Conservation (phyloP, 2,329 filamentous ascomycete species). For the Diplodia mutila region DNA sequence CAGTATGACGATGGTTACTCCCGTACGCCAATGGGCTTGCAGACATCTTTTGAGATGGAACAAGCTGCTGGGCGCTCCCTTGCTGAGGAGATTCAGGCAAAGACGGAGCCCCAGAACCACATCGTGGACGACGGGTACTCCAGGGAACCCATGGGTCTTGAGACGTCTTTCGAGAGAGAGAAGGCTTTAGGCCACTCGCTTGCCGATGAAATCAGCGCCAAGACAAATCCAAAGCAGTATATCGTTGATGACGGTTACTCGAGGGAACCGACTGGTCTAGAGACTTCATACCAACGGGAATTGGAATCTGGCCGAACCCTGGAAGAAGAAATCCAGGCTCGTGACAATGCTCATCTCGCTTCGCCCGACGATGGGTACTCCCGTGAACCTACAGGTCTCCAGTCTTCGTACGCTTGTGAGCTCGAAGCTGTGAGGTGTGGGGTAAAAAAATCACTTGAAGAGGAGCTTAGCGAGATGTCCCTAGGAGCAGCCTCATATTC, state of each 20-base stretch:
- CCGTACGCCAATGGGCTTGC: slow-evolving; percentile 27
- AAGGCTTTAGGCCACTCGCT: slow-evolving; percentile 10
- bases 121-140: slow-evolving; percentile 21
- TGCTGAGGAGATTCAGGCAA: slow-evolving; percentile 9
- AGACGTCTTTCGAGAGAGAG: slow-evolving; percentile 30
- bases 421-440: slow-evolving; percentile 13
- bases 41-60: slow-evolving; percentile 30
- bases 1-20: slow-evolving; percentile 27
- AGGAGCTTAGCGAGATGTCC: slow-evolving; percentile 18
- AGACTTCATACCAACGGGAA: slow-evolving; percentile 30
- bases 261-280: slow-evolving; percentile 27
- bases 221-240: not conserved
- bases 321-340: not conserved
- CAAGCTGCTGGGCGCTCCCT: slow-evolving; percentile 15
- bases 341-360: not conserved
- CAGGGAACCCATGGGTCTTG: slow-evolving; percentile 27
- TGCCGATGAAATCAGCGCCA: slow-evolving; percentile 21
- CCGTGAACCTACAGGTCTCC: slow-evolving; percentile 15
- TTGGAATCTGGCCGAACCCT: slow-evolving; percentile 8
- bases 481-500: slow-evolving; percentile 16
- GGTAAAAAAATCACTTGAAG: slow-evolving; percentile 24
- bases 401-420: slow-evolving; percentile 28
- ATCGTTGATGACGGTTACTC: slow-evolving; percentile 21
- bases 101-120: slow-evolving; percentile 2
- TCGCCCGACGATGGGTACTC: slow-evolving; percentile 20